Percentiles rank a stretch among this genome's conserved stretches.
These are phyloP conservation scores for Alternaria incomplexa DNA, from an alignment of 2,329 filamentous ascomycete species.

Conservation along the genomic window DNA sequence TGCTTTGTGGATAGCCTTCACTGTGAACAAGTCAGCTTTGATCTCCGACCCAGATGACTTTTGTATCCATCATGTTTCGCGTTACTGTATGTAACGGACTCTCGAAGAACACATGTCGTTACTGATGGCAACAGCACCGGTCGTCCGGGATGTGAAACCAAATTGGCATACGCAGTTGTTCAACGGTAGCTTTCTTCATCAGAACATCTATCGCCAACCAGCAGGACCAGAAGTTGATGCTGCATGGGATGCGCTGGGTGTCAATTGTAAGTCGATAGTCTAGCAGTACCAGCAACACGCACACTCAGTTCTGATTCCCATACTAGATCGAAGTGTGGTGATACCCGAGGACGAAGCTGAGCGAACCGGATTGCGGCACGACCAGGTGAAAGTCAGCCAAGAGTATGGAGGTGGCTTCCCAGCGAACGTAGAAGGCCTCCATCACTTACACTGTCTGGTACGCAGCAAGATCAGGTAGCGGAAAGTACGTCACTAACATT, in stretches of 20 bases:
- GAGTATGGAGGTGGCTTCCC: conserved; percentile 66
- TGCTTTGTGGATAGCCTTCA: conserved; percentile 23
- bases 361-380: conserved; percentile 57
- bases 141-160: conserved; percentile 50
- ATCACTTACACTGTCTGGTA: conserved; percentile 66
- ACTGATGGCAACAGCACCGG: conserved; percentile 30
- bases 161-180: conserved; percentile 54
- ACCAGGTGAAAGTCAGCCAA: conserved; percentile 62
- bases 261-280: conserved; percentile 53
- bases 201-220: conserved; percentile 60
- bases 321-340: conserved; percentile 48
- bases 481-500: conserved; percentile 15
- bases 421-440: conserved; percentile 64
- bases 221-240: conserved; percentile 61
- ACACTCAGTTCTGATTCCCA: not conserved
- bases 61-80: conserved; percentile 37
- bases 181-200: conserved; percentile 63
- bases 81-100: conserved; percentile 33
- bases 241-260: conserved; percentile 62
- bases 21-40: conserved; percentile 13
- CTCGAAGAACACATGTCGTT: not conserved
- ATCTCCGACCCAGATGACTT: conserved; percentile 29
- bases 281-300: not conserved
- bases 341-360: conserved; percentile 58
- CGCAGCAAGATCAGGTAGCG: not conserved